A percentile compares a stretch with the other conserved stretches of the same genome.
These are phyloP conservation scores for Puccinia hordei DNA, from an alignment of 1,284 basidiomycete species.

Conservation along the genomic window DNA sequence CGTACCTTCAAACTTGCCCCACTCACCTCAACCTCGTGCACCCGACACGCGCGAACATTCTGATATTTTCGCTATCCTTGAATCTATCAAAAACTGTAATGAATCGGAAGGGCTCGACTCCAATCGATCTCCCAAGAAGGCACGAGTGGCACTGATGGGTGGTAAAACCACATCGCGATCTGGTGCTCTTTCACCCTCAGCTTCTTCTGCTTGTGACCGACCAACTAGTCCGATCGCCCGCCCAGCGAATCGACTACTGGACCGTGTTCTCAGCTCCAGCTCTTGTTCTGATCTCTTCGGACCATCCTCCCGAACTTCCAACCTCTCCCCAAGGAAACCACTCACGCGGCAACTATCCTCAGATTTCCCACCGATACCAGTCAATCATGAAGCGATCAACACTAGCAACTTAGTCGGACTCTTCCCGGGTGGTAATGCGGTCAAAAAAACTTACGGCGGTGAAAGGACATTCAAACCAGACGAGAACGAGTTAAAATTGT, in stretches of 20 bases:
- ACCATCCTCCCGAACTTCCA: conserved; percentile 16
- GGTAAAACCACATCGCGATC: not conserved
- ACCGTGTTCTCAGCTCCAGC: not conserved
- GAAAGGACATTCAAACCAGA: conserved; percentile 30
- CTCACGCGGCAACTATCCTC: conserved; percentile 22
- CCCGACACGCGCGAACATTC: conserved; percentile 18
- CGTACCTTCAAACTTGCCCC: not conserved
- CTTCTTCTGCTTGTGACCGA: not conserved
- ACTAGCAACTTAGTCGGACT: conserved; percentile 8
- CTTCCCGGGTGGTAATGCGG: not conserved
- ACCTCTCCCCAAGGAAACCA: conserved; percentile 1
- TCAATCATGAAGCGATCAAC: conserved; percentile 29
- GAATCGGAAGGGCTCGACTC: not conserved
- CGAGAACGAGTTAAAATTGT: conserved; percentile 37
- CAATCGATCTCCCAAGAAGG: conserved; percentile 17
- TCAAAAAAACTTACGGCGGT: conserved; percentile 41
- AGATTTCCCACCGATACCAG: not conserved
- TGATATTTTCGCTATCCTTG: conserved; percentile 38
- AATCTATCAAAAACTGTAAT: not conserved
- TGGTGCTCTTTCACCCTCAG: conserved; percentile 18
- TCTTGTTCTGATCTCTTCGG: conserved; percentile 15
- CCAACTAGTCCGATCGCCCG: conserved; percentile 16
- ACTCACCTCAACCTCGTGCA: not conserved
- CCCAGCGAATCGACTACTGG: conserved; percentile 13
- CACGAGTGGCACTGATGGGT: conserved; percentile 12